Conservation (phyloP, 2,329 filamentous ascomycete species). For the Aspergillus calidoustus region DNA sequence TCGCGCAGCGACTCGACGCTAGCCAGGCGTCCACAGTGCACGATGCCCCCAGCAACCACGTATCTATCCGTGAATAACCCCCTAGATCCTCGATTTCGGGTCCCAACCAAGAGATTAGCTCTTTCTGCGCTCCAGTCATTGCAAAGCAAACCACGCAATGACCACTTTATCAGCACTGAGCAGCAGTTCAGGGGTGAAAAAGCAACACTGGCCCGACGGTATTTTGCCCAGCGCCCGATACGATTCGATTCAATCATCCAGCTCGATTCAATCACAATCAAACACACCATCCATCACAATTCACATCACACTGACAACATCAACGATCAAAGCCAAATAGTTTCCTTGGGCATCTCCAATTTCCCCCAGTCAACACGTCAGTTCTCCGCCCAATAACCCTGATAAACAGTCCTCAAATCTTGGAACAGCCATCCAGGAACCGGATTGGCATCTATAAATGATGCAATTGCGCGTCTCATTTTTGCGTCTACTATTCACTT, state of each 20-base stretch:
- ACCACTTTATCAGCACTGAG: background rate
- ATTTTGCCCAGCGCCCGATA: background rate
- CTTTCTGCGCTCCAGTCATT: background rate
- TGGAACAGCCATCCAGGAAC: background rate
- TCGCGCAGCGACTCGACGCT: background rate
- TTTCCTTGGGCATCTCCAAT: background rate
- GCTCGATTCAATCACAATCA: background rate
- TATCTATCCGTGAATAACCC: constrained; percentile 4
- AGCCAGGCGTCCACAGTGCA: background rate
- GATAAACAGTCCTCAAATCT: background rate
- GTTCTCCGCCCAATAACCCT: background rate
- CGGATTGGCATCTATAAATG: background rate
- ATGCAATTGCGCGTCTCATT: background rate
- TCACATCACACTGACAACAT: background rate
- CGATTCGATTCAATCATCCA: background rate
- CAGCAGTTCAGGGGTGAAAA: constrained; percentile 2
- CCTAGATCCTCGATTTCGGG: constrained; percentile 1
- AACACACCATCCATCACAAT: background rate
- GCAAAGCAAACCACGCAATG: background rate
- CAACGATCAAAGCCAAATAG: background rate
- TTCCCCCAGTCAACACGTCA: background rate
- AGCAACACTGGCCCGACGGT: background rate
- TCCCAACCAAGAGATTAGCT: background rate
- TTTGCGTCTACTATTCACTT: background rate
- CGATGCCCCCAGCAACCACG: background rate